Percentiles rank a stretch among this genome's conserved stretches.
Evolutionary conservation across 371 early-diverging fungal species (phyloP).

Genomic region (Funneliformis caledonium): DNA sequence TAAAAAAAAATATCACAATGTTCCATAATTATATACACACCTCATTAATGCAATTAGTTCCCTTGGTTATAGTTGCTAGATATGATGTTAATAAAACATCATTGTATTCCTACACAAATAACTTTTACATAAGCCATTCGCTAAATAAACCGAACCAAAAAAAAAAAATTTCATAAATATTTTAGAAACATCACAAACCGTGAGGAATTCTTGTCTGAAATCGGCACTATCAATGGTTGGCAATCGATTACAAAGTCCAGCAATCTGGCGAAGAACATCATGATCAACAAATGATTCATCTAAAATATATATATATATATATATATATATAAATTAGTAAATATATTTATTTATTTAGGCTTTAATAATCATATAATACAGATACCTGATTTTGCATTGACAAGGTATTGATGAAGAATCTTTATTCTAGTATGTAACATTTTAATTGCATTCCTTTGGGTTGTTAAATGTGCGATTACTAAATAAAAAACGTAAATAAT

Average conservation of each 20-base stretch:
- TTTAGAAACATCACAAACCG: constrained; percentile 50
- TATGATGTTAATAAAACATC: constrained; percentile 80
- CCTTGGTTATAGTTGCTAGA: constrained; percentile 81
- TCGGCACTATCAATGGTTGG: constrained; percentile 71
- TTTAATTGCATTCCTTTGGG: constrained; percentile 81
- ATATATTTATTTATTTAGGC: not conserved
- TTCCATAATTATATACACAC: constrained; percentile 38
- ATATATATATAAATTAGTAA: not conserved
- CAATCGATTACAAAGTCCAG: constrained; percentile 72
- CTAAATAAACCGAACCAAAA: not conserved
- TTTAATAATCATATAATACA: not conserved
- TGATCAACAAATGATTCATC: constrained; percentile 64
- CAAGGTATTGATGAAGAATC: constrained; percentile 71
- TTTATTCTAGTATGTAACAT: constrained; percentile 79
- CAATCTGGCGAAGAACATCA: constrained; percentile 77
- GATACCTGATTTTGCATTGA: constrained; percentile 66
- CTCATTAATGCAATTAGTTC: constrained; percentile 72
- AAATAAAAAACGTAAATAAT: not conserved
- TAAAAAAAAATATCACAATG: not conserved
- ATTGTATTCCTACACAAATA: constrained; percentile 69
- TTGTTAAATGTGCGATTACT: constrained; percentile 75
- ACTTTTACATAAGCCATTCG: not conserved
- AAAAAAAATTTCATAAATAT: not conserved
- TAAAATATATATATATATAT: constrained; percentile 43
- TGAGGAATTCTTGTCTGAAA: constrained; percentile 73